Conservation (phyloP, 2,329 filamentous ascomycete species). For the Aspergillus awamori region DNA sequence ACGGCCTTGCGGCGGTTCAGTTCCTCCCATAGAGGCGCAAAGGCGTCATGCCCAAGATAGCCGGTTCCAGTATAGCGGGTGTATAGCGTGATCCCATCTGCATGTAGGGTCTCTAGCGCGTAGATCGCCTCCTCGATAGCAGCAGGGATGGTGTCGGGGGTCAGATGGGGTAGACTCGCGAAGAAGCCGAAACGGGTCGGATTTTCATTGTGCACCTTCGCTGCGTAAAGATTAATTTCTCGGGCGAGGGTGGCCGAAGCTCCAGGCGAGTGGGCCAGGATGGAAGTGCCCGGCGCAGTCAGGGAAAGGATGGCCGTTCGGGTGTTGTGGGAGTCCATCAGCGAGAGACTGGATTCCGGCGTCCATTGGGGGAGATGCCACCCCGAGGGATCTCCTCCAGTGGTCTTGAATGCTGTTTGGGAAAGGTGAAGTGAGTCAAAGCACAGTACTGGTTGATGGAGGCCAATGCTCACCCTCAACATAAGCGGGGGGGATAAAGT, state of each 20-base stretch:
- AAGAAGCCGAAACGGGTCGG: constrained; percentile 12
- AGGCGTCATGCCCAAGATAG: constrained; percentile 48
- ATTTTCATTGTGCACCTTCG: neutral
- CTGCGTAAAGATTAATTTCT: constrained; percentile 9
- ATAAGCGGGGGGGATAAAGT: too few species aligned
- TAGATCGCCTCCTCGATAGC: constrained; percentile 14
- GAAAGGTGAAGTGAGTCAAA: too few species aligned
- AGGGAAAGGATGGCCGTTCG: too few species aligned
- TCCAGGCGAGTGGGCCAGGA: too few species aligned
- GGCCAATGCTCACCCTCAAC: too few species aligned
- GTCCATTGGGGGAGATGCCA: too few species aligned
- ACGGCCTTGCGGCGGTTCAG: constrained; percentile 38
- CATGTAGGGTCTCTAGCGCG: constrained; percentile 9
- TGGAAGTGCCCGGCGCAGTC: too few species aligned
- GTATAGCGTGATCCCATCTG: constrained; percentile 52
- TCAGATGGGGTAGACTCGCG: constrained; percentile 5
- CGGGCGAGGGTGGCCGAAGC: neutral
- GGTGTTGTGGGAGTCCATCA: too few species aligned
- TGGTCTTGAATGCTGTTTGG: too few species aligned
- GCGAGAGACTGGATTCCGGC: too few species aligned
- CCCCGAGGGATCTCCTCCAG: too few species aligned
- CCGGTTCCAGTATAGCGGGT: constrained; percentile 50
- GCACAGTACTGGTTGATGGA: too few species aligned
- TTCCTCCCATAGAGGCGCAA: constrained; percentile 49
- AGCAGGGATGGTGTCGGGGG: constrained; percentile 6